Evolutionary conservation across 208 protist species (phyloP).

Genomic region (Leishmania mexicana): DNA sequence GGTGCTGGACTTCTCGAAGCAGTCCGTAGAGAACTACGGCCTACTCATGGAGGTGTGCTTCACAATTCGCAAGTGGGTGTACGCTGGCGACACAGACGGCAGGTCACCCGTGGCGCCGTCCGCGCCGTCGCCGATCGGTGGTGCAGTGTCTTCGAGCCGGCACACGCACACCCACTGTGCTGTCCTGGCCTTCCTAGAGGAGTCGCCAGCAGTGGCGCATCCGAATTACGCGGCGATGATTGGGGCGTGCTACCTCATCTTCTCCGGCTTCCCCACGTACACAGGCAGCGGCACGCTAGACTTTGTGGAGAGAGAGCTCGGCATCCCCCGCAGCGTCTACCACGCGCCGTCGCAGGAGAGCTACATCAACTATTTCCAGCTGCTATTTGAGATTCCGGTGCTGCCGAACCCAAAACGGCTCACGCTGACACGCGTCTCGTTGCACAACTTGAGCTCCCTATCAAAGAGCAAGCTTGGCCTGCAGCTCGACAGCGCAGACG

Average conservation of each 20-base stretch:
- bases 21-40: constrained; percentile 69
- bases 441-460: constrained; percentile 62
- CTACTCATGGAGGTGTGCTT: constrained; percentile 78
- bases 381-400: constrained; percentile 77
- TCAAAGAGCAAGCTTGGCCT: constrained; percentile 51
- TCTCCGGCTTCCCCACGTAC: constrained; percentile 56
- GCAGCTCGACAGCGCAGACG: constrained; percentile 51
- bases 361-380: constrained; percentile 85
- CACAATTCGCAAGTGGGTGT: constrained; percentile 72
- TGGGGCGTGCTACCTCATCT: constrained; percentile 74
- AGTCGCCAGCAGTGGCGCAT: constrained; percentile 45
- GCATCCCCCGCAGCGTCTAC: constrained; percentile 53
- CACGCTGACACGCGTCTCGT: constrained; percentile 46
- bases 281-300: constrained; percentile 52
- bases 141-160: neutral
- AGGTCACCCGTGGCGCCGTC: constrained; percentile 1
- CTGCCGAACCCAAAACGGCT: constrained; percentile 65
- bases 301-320: constrained; percentile 65
- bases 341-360: constrained; percentile 73
- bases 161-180: constrained; percentile 43
- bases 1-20: constrained; percentile 79
- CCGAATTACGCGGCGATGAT: constrained; percentile 85
- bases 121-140: constrained; percentile 4
- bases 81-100: constrained; percentile 26
- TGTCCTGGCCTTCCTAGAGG: constrained; percentile 74